Base-by-base conservation (phyloP, 768 basidiomycete species). In the Lactarius trivialis region DNA sequence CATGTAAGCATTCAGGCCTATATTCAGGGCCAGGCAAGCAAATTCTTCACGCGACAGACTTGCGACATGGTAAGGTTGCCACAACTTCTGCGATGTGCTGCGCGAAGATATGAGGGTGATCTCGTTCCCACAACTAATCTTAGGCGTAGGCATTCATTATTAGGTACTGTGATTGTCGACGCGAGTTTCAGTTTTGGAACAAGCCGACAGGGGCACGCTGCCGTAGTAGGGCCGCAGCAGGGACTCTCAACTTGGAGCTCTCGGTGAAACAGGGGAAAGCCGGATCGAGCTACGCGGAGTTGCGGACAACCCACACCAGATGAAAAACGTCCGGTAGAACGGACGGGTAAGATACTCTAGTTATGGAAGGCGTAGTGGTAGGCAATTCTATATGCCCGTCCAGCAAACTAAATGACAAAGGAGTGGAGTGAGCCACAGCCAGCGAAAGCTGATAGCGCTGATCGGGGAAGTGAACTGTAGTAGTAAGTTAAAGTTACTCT, bases 301-400 rank as follows among this genome's bases (percentile, higher is more conserved):
- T n/a, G n/a, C n/a, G 24, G 14, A 26, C 24, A 6, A 48, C 39
- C 26, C 45, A 49, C 26, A 49, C 45, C 21, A n/a, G 24, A 58
- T 49, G 48, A 58, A 58, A 45, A 34, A 49, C 32, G 7, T 36
- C 56, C 56, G 56, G 34, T 12, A 49, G 45, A 33, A 45, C 57
- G 32, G 33, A 26, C 17, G 32, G 34, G 36, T 1, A 32, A 43
- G 43, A 26, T 11, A 28, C 26, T 48, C 24, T 24, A 45, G n/a
- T n/a, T 45, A 21, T 45, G 21, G 45, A 45, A 45, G 21, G 12
- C 43, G 0, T 11, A 6, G 21, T 11, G 21, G n/a, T n/a, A n/a
- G n/a, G n/a, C n/a, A 21, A 12, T 21, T 21, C 3, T 24, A 45
- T 45, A 12, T n/a, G n/a, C 41, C 41, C n/a, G 9, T 21, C 9